phyloP scores from a whole-genome alignment of 139 green algal species.

The Auxenochlorella protothecoides region DNA sequence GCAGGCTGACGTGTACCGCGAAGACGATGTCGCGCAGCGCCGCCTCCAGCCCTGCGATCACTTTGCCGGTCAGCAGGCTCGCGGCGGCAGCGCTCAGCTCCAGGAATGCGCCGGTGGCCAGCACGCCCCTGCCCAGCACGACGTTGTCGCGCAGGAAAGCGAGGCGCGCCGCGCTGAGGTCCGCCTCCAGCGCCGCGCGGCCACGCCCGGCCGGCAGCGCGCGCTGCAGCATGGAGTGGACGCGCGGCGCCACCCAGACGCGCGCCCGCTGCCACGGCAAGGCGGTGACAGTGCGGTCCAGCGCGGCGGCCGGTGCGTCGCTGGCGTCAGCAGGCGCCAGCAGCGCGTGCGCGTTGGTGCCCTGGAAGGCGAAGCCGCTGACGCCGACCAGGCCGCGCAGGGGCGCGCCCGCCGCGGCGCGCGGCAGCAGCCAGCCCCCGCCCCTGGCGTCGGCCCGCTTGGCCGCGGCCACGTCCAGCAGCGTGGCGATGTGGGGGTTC shows the following conservation, averaged over 20 bases:
- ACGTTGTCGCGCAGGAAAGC: slow-evolving; percentile 50
- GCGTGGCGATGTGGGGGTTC: slow-evolving; percentile 8
- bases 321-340: neutral
- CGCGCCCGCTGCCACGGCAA: no score
- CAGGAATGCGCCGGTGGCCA: slow-evolving; percentile 57
- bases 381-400: slow-evolving; percentile 5
- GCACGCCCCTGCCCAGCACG: slow-evolving; percentile 35
- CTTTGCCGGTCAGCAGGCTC: neutral
- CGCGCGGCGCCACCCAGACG: no score
- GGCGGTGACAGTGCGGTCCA: no score
- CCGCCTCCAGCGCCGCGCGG: slow-evolving; percentile 16
- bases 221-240: no score
- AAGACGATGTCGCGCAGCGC: no score
- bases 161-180: slow-evolving; percentile 11
- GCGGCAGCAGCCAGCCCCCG: neutral
- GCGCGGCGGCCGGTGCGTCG: no score
- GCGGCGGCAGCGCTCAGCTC: slow-evolving; percentile 37
- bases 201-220: no score
- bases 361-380: slow-evolving; percentile 51
- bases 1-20: no score
- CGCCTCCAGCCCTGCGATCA: no score
- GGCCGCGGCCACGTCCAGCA: neutral
- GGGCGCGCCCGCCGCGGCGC: neutral
- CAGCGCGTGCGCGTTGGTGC: slow-evolving; percentile 45
- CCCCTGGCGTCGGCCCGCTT: no score